A percentile compares a stretch with the other conserved stretches of the same genome.
phyloP scores from a whole-genome alignment of 768 basidiomycete genomes.

The Rhodosporidiobolus odoratus region DNA sequence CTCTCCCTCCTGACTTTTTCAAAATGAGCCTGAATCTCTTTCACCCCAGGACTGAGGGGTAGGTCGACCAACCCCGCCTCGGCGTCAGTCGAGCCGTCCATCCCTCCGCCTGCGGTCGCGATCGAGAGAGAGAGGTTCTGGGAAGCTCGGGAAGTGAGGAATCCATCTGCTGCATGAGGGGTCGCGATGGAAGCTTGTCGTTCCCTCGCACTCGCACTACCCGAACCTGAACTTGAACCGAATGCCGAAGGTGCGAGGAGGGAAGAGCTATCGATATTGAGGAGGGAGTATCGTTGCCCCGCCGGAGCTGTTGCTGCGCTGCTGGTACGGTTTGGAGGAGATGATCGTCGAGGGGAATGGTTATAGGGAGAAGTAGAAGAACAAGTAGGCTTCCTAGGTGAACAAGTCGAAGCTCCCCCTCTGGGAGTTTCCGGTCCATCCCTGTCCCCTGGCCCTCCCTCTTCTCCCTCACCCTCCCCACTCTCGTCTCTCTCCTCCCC shows the following conservation, averaged over 20 bases:
- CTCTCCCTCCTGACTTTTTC: not conserved
- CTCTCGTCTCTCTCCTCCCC: not conserved
- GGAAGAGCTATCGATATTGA: not conserved
- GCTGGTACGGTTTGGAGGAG: no score
- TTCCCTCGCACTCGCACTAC: no score
- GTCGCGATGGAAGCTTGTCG: not conserved
- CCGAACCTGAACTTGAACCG: no score
- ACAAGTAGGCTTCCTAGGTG: no score
- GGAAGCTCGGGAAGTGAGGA: conserved; percentile 9
- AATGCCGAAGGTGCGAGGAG: not conserved
- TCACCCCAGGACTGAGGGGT: not conserved
- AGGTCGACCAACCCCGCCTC: not conserved
- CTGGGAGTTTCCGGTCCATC: no score
- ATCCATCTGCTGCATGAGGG: conserved; percentile 16
- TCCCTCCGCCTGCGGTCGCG: no score
- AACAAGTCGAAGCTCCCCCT: no score
- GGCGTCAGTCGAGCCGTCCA: not conserved
- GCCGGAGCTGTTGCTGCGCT: not conserved
- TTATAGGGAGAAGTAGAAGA: no score
- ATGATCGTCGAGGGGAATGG: no score
- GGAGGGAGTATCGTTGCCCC: not conserved
- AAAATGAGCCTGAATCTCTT: not conserved
- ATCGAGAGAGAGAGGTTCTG: not conserved
- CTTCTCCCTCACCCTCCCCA: not conserved
- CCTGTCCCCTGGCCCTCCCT: no score